Base-by-base conservation (phyloP, 1,284 basidiomycete genomes). In the Thelephora terrestris region DNA sequence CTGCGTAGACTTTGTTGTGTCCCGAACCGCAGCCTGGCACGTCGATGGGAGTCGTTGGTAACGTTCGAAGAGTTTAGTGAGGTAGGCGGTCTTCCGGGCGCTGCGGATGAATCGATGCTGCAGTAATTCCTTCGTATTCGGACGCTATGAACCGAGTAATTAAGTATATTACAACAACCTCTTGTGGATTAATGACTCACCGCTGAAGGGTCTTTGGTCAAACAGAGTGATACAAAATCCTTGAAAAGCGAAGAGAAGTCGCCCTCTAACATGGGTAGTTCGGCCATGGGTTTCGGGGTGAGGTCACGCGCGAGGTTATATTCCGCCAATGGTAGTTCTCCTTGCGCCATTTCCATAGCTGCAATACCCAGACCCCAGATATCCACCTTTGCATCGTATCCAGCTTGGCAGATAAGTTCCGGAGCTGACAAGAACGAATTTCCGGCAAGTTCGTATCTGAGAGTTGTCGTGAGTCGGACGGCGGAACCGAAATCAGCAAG, bases 371-470 rank as follows among this genome's bases (percentile, higher is more conserved):
- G 70, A 59, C 89, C 93, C 94, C 94, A 98, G 68, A 98, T 86
- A 64, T 98, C 94, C 5, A 95, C 95, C 63, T 93, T 91, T 2
- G 85, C 78, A 61, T 98, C 94, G 67, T 99, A 99, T 1, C 94
- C 94, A 5, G 93, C 88, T 67, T 99, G 96, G 24, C 91, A 80
- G 59, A 99, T 99, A 40, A 96, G 93, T 63, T 96, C 93, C 5
- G 93, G 92, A 2, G 93, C 92, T 93, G 95, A 94, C 93, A 93
- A 97, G 62, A 93, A 97, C 1, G 93, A 94, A 4, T 93, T 96
- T 23, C 90, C 91, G 50, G 96, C 92, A 61, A 97, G 95, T 0
- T 93, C 97, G 63, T 95, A 91, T 48, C 92, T 78, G 47, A 91
- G 70, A 0, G 91, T 94, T 63, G 74, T 87, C 45, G 85, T 89